These are phyloP conservation scores for Cadophora sp. DNA, from an alignment of 2,329 filamentous ascomycete species.

Conservation along the genomic window DNA sequence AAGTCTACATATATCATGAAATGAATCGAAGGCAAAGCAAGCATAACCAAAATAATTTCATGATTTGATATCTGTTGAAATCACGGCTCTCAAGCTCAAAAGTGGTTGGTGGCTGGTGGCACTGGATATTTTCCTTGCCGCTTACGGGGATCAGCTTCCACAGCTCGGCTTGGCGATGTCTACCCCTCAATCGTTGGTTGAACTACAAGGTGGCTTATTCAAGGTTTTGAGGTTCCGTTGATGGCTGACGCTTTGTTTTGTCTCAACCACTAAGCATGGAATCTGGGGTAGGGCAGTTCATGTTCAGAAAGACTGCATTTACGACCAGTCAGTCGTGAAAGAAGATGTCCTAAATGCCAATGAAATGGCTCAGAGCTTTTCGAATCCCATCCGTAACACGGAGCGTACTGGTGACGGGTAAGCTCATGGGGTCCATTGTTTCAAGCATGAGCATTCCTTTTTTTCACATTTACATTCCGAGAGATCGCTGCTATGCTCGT, in stretches of 20 bases:
- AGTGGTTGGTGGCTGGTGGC: not conserved
- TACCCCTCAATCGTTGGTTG: constrained; percentile 1
- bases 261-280: not conserved
- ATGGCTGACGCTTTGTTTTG: not conserved
- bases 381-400: not conserved
- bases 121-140: not conserved
- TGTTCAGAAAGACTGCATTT: not conserved
- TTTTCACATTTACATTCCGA: constrained; percentile 26
- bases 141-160: constrained; percentile 10
- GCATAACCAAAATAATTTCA: not conserved
- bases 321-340: not conserved
- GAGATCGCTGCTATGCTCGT: constrained; percentile 28
- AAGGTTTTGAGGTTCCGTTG: not conserved
- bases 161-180: not conserved
- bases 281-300: not conserved
- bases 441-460: not conserved
- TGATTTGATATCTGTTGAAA: not conserved
- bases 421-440: not conserved
- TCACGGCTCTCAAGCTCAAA: not conserved
- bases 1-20: not conserved
- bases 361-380: not conserved
- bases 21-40: not conserved
- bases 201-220: constrained; percentile 1
- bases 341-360: not conserved
- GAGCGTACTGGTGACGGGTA: too few relatives aligned